Base-by-base conservation (phyloP, 139 green algal genomes). In the Raphidocelis subcapitata region DNA sequence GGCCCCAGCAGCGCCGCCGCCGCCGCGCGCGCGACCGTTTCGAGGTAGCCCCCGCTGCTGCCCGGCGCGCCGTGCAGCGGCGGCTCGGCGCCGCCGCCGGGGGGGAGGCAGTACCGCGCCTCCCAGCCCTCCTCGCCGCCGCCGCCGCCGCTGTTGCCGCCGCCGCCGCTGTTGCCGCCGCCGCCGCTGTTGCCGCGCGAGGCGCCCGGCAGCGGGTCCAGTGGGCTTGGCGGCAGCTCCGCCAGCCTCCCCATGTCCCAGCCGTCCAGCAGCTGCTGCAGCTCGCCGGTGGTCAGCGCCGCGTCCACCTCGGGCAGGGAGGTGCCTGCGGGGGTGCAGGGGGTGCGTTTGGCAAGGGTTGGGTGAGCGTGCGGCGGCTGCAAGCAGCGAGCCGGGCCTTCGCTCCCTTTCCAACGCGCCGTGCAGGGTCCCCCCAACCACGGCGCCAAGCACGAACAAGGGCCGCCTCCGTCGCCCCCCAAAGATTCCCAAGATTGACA, bases 251-350 rank as follows among this genome's bases (percentile, higher is more conserved):
- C 41, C 41, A 49, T 33, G 54, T 29, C 54, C 2, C 46, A 56
- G 52, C 72, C 74, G 68, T 94, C 69, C 35, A 99, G 79, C 74
- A 97, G 81, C 70, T 92, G 79, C 55, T 89, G 82, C 51, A 98
- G 59, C 75, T 97, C 92, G 2, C 65, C 75, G 3, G 94, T 98
- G 3, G 95, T 95, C 46, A 99, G 82, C 52, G 97, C 95, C 54
- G 82, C 94, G 88, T 99, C 95, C 2, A 92, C 87, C 77, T 98
- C 93, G 3, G 88, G 80, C 28, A 89, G 66, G 32, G 37, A 51
- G 3, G 47, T 70, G 31, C 75, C 81, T 86, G 78, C 65, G 33
- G n/a, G n/a, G n/a, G n/a, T n/a, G n/a, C n/a, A n/a, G n/a, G n/a
- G n/a, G n/a, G n/a, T n/a, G n/a, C n/a, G n/a, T n/a, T n/a, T n/a